phyloP scores from a whole-genome alignment of 192 early-diverging fungal genomes.

The Dissophora ornata region DNA sequence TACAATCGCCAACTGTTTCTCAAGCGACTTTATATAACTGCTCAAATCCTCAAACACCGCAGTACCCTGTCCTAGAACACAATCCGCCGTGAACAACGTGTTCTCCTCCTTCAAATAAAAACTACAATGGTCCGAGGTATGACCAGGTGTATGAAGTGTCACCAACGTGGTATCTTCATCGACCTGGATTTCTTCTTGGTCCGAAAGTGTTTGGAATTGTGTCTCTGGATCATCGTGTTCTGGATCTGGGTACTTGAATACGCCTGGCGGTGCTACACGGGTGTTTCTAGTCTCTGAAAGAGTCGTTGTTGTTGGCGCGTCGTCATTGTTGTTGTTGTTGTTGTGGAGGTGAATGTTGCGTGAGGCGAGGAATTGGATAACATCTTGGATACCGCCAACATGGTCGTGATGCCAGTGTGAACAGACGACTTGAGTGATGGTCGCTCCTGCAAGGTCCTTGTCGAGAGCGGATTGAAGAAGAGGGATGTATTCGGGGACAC shows the following conservation, averaged over 20 bases:
- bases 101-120: slow-evolving; percentile 76
- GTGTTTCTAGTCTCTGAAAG: too few relatives aligned
- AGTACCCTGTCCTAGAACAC: slow-evolving; percentile 86
- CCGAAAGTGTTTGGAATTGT: slow-evolving; percentile 44
- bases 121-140: slow-evolving; percentile 81
- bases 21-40: slow-evolving; percentile 76
- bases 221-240: slow-evolving; percentile 47
- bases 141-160: slow-evolving; percentile 84
- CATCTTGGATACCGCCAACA: slow-evolving; percentile 70
- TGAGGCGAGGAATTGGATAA: slow-evolving; percentile 34
- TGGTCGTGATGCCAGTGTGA: slow-evolving; percentile 89
- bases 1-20: slow-evolving; percentile 48
- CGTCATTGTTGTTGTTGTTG: too few relatives aligned
- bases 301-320: too few relatives aligned
- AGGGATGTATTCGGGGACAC: slow-evolving; percentile 73
- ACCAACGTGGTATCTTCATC: slow-evolving; percentile 69
- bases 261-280: slow-evolving; percentile 3
- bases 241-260: slow-evolving; percentile 39
- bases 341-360: slow-evolving; percentile 33
- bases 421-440: slow-evolving; percentile 75
- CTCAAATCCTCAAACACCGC: slow-evolving; percentile 81
- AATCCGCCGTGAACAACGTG: slow-evolving; percentile 82
- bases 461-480: slow-evolving; percentile 66
- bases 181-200: slow-evolving; percentile 71
- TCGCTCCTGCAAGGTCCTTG: slow-evolving; percentile 54